phyloP scores from a whole-genome alignment of 2,329 filamentous ascomycete genomes.

The Fusarium denticulatum region DNA sequence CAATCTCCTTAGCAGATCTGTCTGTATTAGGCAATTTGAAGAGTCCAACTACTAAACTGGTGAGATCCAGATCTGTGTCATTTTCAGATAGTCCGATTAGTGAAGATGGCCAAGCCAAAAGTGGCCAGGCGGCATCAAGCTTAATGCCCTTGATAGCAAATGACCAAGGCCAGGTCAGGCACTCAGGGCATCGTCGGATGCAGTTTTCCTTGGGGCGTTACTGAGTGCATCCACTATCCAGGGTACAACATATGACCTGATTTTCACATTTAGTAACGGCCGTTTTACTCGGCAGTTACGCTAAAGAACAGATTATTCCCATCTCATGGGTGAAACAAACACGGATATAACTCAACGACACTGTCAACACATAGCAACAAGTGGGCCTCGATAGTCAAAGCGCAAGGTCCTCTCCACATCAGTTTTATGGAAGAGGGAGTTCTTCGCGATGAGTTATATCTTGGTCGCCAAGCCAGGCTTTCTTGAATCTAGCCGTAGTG shows the following conservation, averaged over 20 bases:
- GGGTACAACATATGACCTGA: conserved; percentile 5
- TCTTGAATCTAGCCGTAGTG: conserved; percentile 2
- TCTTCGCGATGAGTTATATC: conserved; percentile 2
- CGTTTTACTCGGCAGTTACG: conserved; percentile 12
- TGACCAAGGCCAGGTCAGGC: background rate
- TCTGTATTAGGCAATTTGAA: conserved; percentile 14
- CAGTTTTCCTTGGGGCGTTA: background rate
- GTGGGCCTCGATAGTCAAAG: conserved; percentile 18
- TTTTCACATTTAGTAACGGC: conserved; percentile 4
- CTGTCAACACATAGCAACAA: background rate
- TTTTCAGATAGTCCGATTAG: conserved; percentile 8
- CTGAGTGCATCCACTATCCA: background rate
- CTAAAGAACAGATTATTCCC: conserved; percentile 11
- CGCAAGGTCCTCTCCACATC: conserved; percentile 12
- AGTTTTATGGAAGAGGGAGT: background rate
- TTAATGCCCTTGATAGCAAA: background rate
- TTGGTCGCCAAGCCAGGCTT: background rate
- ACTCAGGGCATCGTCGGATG: background rate
- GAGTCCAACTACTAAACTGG: background rate
- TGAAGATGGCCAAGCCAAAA: conserved; percentile 13
- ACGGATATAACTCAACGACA: conserved; percentile 6
- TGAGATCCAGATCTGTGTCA: background rate
- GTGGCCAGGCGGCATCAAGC: conserved; percentile 3
- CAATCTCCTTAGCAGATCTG: background rate
- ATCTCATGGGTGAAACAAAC: background rate